These are phyloP conservation scores for Quercus agrifolia DNA, from an alignment of 306 rosid species.

Conservation along the genomic window DNA sequence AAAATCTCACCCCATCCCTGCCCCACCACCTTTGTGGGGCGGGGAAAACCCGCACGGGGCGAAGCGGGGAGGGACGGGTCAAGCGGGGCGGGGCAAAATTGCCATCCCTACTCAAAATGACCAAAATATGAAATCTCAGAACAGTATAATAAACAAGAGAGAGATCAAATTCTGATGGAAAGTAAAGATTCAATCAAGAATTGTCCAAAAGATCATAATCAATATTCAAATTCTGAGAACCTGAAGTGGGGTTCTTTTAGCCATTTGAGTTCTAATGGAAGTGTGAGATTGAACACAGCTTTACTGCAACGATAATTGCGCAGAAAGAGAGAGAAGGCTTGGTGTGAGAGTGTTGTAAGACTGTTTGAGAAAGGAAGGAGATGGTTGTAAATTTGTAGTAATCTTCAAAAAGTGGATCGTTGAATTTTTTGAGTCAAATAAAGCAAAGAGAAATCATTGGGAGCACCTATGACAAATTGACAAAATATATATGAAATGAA, in stretches of 20 bases:
- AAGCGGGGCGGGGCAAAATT: too few species aligned
- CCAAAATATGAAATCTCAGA: conserved; percentile 10
- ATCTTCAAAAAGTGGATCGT: neutral
- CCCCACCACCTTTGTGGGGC: too few species aligned
- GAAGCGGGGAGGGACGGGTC: too few species aligned
- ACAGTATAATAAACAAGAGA: neutral
- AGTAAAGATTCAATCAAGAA: neutral
- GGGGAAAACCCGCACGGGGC: too few species aligned
- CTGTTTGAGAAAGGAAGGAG: conserved; percentile 15
- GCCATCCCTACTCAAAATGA: conserved; percentile 2
- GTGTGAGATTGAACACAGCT: conserved; percentile 21
- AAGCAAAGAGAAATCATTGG: neutral
- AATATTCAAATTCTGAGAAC: conserved; percentile 24
- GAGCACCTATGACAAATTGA: neutral
- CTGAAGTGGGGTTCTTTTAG: conserved; percentile 37
- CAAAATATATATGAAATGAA: too few species aligned
- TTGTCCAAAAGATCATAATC: neutral
- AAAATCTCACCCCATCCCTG: too few species aligned
- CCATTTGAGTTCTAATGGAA: conserved; percentile 36
- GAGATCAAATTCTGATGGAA: neutral
- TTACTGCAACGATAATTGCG: conserved; percentile 14
- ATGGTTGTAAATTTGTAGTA: conserved; percentile 16
- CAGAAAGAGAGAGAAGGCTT: neutral
- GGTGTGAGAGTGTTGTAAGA: neutral
- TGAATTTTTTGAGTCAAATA: neutral